Percentiles rank a stretch among this genome's conserved stretches.
phyloP scores from a whole-genome alignment of 805 yeast genomes.

The Saccharomycopsis sp. region DNA sequence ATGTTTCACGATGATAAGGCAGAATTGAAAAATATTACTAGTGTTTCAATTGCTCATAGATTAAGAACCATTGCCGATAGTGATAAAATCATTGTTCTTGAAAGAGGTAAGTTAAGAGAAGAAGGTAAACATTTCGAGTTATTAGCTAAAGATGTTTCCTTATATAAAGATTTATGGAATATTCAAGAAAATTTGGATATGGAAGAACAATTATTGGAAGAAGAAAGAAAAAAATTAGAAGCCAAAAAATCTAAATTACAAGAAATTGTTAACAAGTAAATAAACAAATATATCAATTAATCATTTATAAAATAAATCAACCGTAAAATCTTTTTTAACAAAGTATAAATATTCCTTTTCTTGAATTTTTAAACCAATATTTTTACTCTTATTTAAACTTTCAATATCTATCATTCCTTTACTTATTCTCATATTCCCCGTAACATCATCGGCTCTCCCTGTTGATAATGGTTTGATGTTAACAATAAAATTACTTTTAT shows the following conservation, averaged over 20 bases:
- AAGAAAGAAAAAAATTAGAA: constrained; percentile 19
- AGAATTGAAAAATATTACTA: constrained; percentile 39
- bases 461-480: constrained; percentile 16
- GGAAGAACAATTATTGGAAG: constrained; percentile 28
- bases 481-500: constrained; percentile 3
- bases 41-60: constrained; percentile 88
- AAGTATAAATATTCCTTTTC: constrained; percentile 15
- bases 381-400: not conserved
- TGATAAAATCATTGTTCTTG: constrained; percentile 83
- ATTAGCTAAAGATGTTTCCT: constrained; percentile 40
- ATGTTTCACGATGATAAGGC: constrained; percentile 39
- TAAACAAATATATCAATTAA: not conserved
- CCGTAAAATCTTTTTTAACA: constrained; percentile 11
- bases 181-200: constrained; percentile 75
- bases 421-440: constrained; percentile 13
- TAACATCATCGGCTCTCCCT: constrained; percentile 16
- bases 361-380: not conserved
- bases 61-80: constrained; percentile 89
- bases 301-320: constrained; percentile 14
- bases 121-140: constrained; percentile 75
- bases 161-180: constrained; percentile 79
- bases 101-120: constrained; percentile 70
- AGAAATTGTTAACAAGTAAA: not conserved
- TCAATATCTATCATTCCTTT: constrained; percentile 6
- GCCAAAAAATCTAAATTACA: constrained; percentile 9